phyloP scores from a whole-genome alignment of 1,284 basidiomycete genomes.

The Melampsora americana region DNA sequence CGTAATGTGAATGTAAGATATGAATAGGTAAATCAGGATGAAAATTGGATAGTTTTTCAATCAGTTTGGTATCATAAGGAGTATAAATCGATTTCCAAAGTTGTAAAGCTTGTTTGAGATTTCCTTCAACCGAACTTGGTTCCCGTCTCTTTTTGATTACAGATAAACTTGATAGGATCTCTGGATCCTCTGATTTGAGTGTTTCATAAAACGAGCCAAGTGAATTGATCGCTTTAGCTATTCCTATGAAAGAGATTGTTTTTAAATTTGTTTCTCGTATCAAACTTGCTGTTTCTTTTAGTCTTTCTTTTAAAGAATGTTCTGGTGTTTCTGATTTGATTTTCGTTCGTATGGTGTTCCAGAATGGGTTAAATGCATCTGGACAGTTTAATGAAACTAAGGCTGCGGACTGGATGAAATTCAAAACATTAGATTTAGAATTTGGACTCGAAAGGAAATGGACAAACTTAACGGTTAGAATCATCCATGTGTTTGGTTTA shows the following conservation, averaged over 20 bases:
- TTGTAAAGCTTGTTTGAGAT: constrained; percentile 42
- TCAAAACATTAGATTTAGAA: constrained; percentile 16
- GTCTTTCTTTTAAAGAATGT: too few relatives aligned
- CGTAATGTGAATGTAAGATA: constrained; percentile 86
- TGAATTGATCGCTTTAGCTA: constrained; percentile 67
- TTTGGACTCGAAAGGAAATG: constrained; percentile 14
- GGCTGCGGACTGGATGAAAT: constrained; percentile 24
- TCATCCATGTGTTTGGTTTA: constrained; percentile 30
- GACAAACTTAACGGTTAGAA: constrained; percentile 36
- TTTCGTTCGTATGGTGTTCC: neutral
- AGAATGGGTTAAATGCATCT: constrained; percentile 31
- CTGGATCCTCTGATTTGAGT: constrained; percentile 42
- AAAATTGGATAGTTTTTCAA: constrained; percentile 77
- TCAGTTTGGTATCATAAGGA: constrained; percentile 82
- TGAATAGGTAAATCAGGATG: constrained; percentile 70
- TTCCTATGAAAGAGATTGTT: constrained; percentile 85
- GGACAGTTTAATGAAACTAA: constrained; percentile 45
- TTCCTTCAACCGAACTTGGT: neutral
- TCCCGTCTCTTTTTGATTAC: neutral
- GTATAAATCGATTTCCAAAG: constrained; percentile 87
- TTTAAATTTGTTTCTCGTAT: constrained; percentile 93
- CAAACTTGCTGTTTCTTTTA: constrained; percentile 62
- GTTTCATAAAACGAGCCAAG: constrained; percentile 6
- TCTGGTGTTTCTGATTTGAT: neutral
- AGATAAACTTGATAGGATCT: constrained; percentile 28